Evolutionary conservation across 768 basidiomycete genomes (phyloP), one percentile per base, ranked within the genome.

Genomic region (Kwoniella mangroviensis): DNA sequence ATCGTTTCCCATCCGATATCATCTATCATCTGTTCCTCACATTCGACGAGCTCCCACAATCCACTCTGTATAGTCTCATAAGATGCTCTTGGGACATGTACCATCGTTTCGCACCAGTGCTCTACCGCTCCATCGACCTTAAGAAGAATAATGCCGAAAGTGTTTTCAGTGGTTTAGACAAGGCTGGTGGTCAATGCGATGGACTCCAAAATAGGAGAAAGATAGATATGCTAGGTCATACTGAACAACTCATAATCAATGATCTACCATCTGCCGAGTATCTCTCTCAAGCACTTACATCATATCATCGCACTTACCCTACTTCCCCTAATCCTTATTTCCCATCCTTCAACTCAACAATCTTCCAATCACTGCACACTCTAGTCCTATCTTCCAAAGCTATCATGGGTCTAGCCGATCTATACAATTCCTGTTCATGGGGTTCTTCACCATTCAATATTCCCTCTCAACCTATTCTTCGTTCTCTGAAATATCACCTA

Each of bases 401-500:
- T 2, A 66, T 66, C 7, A n/a, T 59, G 28, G 65, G 55, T 12
- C 54, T 66, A 40, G 65, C 65, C 11, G 65, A 66, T 21, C n/a
- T 66, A 42, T 66, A 66, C 45, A 66, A 66, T 28, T 53, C 65
- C 21, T 58, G 53, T 11, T 57, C 65, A 22, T 66, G 65, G 65
- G 54, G 55, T 12, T 49, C 54, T 11, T 58, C 56, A 24, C 56
- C 54, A 12, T 57, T 26, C 26, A 55, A 56, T 17, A 55, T 66
- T 7, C 55, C 65, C 17, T 57, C 65, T 9, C 55, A 66, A 55
- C 43, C 65, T 13, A 42, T 66, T 2, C 56, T 66, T 15, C 41
- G 56, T 15, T 28, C 65, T 11, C 21, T 66, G 1, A 40, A 28
- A 24, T 43, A 66, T 40, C n/a, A 66, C n/a, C 9, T 66, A 5